Percentiles rank a stretch among this genome's conserved stretches.
Evolutionary conservation across 2,329 filamentous ascomycete species (phyloP).

Genomic region (Monosporascus sp.): DNA sequence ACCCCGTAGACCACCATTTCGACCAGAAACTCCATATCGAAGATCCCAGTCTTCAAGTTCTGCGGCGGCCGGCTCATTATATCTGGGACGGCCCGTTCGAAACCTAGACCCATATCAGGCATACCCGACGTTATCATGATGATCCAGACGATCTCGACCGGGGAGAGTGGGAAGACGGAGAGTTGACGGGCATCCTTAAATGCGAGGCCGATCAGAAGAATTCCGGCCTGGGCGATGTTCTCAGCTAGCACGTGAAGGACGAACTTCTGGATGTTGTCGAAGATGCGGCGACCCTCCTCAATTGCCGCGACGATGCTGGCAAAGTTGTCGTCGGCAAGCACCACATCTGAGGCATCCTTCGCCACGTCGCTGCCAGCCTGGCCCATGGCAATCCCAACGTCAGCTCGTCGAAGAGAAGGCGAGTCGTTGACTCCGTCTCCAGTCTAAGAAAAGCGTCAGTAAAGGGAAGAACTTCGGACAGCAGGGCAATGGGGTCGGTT

Average conservation of each 20-base stretch:
- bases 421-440: slow-evolving; percentile 72
- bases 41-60: slow-evolving; percentile 54
- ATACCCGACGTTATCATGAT: slow-evolving; percentile 74
- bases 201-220: slow-evolving; percentile 63
- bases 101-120: slow-evolving; percentile 72
- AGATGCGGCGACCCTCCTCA: slow-evolving; percentile 65
- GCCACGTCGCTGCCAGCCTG: slow-evolving; percentile 56
- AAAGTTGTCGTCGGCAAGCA: slow-evolving; percentile 70
- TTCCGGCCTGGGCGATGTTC: slow-evolving; percentile 66
- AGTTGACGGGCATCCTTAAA: slow-evolving; percentile 62
- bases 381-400: slow-evolving; percentile 67
- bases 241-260: slow-evolving; percentile 64
- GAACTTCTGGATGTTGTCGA: slow-evolving; percentile 73
- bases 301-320: slow-evolving; percentile 66
- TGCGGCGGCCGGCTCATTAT: slow-evolving; percentile 66
- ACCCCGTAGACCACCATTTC: slow-evolving; percentile 65
- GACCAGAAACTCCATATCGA: slow-evolving; percentile 59
- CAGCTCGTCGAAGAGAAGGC: slow-evolving; percentile 62
- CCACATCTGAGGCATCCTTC: slow-evolving; percentile 60
- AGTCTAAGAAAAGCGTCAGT: slow-evolving; percentile 31
- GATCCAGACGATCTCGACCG: slow-evolving; percentile 76
- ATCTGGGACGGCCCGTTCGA: slow-evolving; percentile 64
- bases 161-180: slow-evolving; percentile 68
- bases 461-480: too few species aligned
- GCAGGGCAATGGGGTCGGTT: slow-evolving; percentile 7